A percentile compares a stretch with the other conserved stretches of the same genome.
Evolutionary conservation across 768 basidiomycete genomes (phyloP).

Genomic region (Xerocomellus intermedius): DNA sequence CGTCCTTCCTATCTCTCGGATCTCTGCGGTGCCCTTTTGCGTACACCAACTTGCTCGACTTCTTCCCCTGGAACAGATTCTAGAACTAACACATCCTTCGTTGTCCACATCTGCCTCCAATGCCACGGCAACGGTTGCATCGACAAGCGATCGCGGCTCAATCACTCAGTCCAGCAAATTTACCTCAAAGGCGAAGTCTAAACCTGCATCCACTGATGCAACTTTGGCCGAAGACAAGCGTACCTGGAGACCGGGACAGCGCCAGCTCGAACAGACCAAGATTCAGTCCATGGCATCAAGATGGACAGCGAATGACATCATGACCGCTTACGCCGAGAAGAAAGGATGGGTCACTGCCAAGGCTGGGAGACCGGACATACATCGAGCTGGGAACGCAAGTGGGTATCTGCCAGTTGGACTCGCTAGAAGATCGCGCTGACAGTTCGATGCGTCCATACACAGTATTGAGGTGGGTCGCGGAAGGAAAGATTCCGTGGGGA

Average conservation of each 20-base stretch:
- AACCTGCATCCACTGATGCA: neutral
- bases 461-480: slow-evolving; percentile 84
- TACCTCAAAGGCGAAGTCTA: slow-evolving; percentile 1
- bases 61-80: slow-evolving; percentile 75
- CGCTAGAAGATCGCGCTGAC: neutral
- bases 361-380: slow-evolving; percentile 83
- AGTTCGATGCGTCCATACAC: neutral
- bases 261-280: slow-evolving; percentile 19
- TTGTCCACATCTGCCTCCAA: slow-evolving; percentile 1
- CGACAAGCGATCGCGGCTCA: neutral
- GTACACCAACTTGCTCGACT: slow-evolving; percentile 65
- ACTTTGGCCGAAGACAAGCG: slow-evolving; percentile 56
- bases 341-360: slow-evolving; percentile 91
- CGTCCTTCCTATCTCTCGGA: slow-evolving; percentile 75
- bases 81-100: slow-evolving; percentile 56
- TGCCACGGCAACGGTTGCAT: neutral
- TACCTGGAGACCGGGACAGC: slow-evolving; percentile 66
- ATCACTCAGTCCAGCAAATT: neutral
- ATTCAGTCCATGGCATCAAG: slow-evolving; percentile 9
- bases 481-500: slow-evolving; percentile 78
- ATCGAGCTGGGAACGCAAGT: slow-evolving; percentile 90
- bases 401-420: slow-evolving; percentile 34
- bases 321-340: slow-evolving; percentile 70
- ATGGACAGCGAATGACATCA: slow-evolving; percentile 89
- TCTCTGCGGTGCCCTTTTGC: slow-evolving; percentile 83